Conservation (phyloP, 371 early-diverging fungal species). For the Rhizopus sp. region DNA sequence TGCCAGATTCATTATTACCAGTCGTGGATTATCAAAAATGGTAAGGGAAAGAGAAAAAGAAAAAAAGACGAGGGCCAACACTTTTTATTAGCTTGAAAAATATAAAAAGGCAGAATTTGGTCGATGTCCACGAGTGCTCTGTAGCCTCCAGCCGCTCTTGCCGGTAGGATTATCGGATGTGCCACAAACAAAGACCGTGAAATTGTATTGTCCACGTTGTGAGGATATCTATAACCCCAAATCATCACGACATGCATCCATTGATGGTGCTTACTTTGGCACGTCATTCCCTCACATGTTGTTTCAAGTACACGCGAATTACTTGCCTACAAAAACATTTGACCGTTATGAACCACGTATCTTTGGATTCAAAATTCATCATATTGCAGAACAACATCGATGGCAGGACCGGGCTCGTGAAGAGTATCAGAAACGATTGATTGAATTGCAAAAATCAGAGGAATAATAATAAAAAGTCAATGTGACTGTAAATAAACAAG, state of each 20-base stretch:
- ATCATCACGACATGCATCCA: slow-evolving; percentile 66
- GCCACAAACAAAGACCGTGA: slow-evolving; percentile 76
- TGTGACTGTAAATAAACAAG: slow-evolving; percentile 3
- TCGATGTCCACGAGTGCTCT: slow-evolving; percentile 89
- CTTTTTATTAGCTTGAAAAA: slow-evolving; percentile 64
- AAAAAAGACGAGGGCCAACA: background rate
- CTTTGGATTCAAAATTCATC: slow-evolving; percentile 92
- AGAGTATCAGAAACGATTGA: slow-evolving; percentile 39
- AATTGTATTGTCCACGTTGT: slow-evolving; percentile 89
- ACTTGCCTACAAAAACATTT: slow-evolving; percentile 61
- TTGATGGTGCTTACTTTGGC: slow-evolving; percentile 98
- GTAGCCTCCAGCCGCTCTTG: slow-evolving; percentile 75
- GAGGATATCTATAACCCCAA: slow-evolving; percentile 92
- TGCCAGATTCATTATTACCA: slow-evolving; percentile 86
- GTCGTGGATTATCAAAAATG: slow-evolving; percentile 84
- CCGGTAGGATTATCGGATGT: slow-evolving; percentile 91
- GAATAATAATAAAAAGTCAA: background rate
- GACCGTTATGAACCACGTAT: slow-evolving; percentile 89
- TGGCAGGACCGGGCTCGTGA: slow-evolving; percentile 81
- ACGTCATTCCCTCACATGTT: slow-evolving; percentile 95
- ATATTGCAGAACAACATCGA: slow-evolving; percentile 77
- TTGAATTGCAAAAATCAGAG: background rate
- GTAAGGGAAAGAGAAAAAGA: slow-evolving; percentile 30
- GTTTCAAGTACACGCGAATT: slow-evolving; percentile 84
- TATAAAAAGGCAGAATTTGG: slow-evolving; percentile 90